phyloP scores from a whole-genome alignment of 129 eudicot species.

The Escallonia herrerae region DNA sequence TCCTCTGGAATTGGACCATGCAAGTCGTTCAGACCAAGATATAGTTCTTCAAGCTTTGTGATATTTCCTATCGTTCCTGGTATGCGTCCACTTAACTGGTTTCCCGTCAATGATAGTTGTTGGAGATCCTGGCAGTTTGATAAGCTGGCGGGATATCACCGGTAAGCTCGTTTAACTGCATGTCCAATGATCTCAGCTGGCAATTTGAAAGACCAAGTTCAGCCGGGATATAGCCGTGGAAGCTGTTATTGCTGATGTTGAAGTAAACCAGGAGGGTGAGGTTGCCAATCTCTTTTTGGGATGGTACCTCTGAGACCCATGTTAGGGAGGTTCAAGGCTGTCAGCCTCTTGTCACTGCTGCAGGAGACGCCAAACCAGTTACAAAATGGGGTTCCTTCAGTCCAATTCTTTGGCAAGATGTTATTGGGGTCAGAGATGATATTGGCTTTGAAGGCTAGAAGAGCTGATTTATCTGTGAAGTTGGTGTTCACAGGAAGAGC shows the following conservation, averaged over 20 bases:
- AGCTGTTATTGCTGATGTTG: slow-evolving; percentile 21
- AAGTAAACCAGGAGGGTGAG: slow-evolving; percentile 29
- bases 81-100: too few relatives aligned
- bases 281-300: slow-evolving; percentile 29
- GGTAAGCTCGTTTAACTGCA: slow-evolving; percentile 15
- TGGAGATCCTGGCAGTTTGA: background rate
- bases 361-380: slow-evolving; percentile 35
- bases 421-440: slow-evolving; percentile 15
- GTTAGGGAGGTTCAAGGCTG: slow-evolving; percentile 20
- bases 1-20: slow-evolving; percentile 27
- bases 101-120: too few relatives aligned
- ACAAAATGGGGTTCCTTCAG: slow-evolving; percentile 18
- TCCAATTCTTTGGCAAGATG: slow-evolving; percentile 24
- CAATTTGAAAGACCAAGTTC: slow-evolving; percentile 12
- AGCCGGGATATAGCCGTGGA: slow-evolving; percentile 21
- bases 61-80: background rate
- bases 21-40: slow-evolving; percentile 8
- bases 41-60: slow-evolving; percentile 17
- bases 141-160: slow-evolving; percentile 19
- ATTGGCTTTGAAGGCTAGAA: slow-evolving; percentile 24
- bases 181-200: slow-evolving; percentile 9
- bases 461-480: slow-evolving; percentile 26
- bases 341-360: slow-evolving; percentile 18
- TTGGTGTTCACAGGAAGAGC: too few relatives aligned
- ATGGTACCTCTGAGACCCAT: slow-evolving; percentile 30